A percentile compares a stretch with the other conserved stretches of the same genome.
These are phyloP conservation scores for Sordaria brevicollis DNA, from an alignment of 495 filamentous ascomycete species.

Conservation along the genomic window DNA sequence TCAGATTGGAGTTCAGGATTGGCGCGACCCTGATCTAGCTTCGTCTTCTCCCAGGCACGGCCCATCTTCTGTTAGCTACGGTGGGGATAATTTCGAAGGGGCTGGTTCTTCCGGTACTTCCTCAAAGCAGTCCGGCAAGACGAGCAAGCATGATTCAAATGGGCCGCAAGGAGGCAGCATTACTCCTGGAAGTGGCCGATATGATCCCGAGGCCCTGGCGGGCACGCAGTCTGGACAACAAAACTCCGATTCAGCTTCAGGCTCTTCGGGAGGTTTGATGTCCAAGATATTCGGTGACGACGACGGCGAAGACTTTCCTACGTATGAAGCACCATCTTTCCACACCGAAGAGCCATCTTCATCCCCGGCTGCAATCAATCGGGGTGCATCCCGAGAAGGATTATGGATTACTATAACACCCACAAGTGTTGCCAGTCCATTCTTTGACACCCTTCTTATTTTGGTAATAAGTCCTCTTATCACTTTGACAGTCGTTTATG, in stretches of 20 bases:
- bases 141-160: conserved; percentile 13
- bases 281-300: conserved; percentile 39
- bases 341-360: conserved; percentile 1
- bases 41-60: conserved; percentile 14
- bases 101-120: background rate
- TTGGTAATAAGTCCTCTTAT: conserved; percentile 86
- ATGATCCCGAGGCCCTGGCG: conserved; percentile 26
- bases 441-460: conserved; percentile 91
- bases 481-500: conserved; percentile 87
- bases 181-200: conserved; percentile 71
- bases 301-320: conserved; percentile 18
- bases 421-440: conserved; percentile 81
- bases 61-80: background rate
- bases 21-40: conserved; percentile 78
- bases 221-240: conserved; percentile 13
- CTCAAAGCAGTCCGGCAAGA: conserved; percentile 19
- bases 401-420: conserved; percentile 94
- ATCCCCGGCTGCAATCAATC: conserved; percentile 15
- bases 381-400: conserved; percentile 52
- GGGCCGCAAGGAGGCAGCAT: conserved; percentile 56
- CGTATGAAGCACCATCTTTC: conserved; percentile 8
- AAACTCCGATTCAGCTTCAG: conserved; percentile 12
- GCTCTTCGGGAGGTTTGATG: conserved; percentile 23
- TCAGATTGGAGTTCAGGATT: conserved; percentile 87
- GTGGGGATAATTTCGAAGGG: background rate